Evolutionary conservation across 73 alveolate species (phyloP).

Genomic region (Tetrahymena elliotti): DNA sequence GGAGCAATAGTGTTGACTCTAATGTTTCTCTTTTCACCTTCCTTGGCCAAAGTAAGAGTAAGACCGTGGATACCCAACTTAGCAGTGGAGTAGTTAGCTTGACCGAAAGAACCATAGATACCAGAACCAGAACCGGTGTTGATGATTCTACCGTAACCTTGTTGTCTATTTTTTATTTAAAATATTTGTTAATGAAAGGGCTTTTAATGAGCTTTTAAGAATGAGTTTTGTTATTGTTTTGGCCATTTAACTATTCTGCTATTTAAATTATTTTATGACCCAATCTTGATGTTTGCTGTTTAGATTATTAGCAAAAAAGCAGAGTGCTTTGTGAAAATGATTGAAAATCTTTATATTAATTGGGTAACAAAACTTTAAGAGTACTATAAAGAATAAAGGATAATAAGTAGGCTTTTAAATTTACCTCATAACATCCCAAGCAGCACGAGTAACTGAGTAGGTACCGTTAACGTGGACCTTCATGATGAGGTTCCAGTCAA

Average conservation of each 20-base stretch:
- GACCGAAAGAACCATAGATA: conserved; percentile 87
- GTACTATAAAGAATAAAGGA: neutral
- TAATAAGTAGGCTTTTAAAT: neutral
- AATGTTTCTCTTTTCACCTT: conserved; percentile 85
- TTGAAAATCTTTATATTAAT: neutral
- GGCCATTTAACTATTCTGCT: neutral
- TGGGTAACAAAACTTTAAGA: neutral
- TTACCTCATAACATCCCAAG: conserved; percentile 73
- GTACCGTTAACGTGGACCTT: conserved; percentile 71
- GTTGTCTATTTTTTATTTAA: conserved; percentile 35
- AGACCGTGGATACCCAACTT: conserved; percentile 86
- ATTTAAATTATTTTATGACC: too few species aligned
- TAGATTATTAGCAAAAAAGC: neutral
- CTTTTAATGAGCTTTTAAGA: neutral
- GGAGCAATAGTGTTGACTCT: conserved; percentile 82
- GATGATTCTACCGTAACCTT: conserved; percentile 86
- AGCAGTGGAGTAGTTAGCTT: conserved; percentile 83
- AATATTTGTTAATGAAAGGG: neutral
- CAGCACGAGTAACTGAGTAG: conserved; percentile 67
- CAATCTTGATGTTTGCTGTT: too few species aligned
- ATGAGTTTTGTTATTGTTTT: neutral
- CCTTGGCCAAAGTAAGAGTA: conserved; percentile 83
- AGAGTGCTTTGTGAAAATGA: neutral
- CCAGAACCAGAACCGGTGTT: conserved; percentile 87
- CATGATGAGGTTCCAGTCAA: conserved; percentile 81